Evolutionary conservation across 1,139 yeast species (phyloP), one percentile per base, ranked within the genome.

Genomic region (Meyerozyma sp.): DNA sequence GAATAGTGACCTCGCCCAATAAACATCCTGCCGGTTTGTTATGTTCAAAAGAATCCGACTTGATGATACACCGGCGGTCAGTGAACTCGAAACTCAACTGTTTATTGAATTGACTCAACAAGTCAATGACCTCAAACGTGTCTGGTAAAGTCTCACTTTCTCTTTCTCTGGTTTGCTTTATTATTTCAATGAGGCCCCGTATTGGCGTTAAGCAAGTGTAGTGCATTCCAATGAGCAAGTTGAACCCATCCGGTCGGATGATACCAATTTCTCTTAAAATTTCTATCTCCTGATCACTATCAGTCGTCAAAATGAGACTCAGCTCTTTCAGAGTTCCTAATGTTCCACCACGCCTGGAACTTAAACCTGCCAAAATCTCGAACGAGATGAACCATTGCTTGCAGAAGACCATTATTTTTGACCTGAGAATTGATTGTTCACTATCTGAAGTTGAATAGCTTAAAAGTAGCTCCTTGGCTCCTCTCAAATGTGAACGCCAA

Each of bases 401-500:
- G 45, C 59, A 55, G 27, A 55, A 47, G 5, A 56, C 44, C 29
- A 56, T 45, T 3, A 52, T 48, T 18, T 47, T 49, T 3, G 34
- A 30, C 30, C 49, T 53, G 54, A 46, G 11, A 42, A 40, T 6
- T 50, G 44, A 18, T 40, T 35, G 18, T 40, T 44, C 14, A 41
- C 44, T 13, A 8, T 30, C 16, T 11, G 34, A 14, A 30, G 30
- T 41, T 40, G 18, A 48, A 42, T 20, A 54, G 45, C 39, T 53
- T 54, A 20, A 55, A 43, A 9, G 55, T 46, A 56, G 48, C 13
- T 55, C 56, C 28, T 53, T 54, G 6, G 59, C 60, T 3, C 60
- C 60, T 32, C 50, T 44, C 23, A 56, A 45, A 44, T 56, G 60
- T 2, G 57, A 57, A n/a, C 59, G 40, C 60, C 59, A 56, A 29